A percentile compares a stretch with the other conserved stretches of the same genome.
phyloP scores from a whole-genome alignment of 306 rosid genomes.

The Inga laurina region DNA sequence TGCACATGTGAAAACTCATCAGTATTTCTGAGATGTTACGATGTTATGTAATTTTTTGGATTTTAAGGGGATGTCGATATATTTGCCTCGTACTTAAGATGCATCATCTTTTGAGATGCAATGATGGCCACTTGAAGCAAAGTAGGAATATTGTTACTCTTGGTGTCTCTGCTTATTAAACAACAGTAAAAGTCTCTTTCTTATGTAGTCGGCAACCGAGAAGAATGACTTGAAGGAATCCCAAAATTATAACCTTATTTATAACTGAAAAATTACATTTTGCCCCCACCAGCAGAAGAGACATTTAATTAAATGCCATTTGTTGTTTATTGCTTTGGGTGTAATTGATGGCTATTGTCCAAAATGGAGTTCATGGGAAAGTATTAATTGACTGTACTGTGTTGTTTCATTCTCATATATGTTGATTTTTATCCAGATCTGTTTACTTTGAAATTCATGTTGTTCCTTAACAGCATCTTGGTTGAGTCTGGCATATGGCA shows the following conservation, averaged over 20 bases:
- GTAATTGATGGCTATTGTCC: background rate
- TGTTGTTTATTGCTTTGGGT: background rate
- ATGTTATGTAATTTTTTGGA: no score
- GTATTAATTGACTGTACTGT: background rate
- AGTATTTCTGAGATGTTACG: no score
- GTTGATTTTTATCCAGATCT: background rate
- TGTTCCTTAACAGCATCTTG: background rate
- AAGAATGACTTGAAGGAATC: background rate
- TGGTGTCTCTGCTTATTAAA: background rate
- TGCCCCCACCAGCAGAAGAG: background rate
- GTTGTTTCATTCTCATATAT: background rate
- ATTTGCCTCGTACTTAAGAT: background rate
- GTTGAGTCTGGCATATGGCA: conserved; percentile 49
- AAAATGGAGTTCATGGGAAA: conserved; percentile 7
- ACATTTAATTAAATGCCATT: background rate
- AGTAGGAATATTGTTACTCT: background rate
- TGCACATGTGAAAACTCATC: no score
- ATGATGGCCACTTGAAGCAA: background rate
- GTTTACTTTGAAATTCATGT: background rate
- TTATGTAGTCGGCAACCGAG: background rate
- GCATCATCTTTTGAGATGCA: background rate
- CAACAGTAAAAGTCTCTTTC: background rate
- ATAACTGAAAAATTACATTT: background rate
- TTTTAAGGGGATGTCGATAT: no score
- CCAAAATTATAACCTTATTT: background rate